Conservation (phyloP, 2,329 filamentous ascomycete species). For the Nigrospora oryzae region DNA sequence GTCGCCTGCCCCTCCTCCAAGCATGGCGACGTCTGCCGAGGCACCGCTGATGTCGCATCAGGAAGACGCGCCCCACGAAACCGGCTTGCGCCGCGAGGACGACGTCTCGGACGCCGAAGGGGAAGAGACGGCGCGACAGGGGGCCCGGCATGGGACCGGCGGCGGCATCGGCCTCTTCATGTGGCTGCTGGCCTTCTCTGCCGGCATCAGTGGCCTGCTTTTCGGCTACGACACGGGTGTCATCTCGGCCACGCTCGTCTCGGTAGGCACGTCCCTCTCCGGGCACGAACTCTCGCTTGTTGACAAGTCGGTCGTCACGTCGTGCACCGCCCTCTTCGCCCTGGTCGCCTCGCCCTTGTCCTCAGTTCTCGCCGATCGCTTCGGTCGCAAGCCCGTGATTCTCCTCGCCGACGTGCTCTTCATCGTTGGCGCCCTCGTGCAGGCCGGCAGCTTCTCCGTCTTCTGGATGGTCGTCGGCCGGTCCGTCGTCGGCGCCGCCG, state of each 20-base stretch:
- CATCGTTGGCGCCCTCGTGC: slow-evolving; percentile 55
- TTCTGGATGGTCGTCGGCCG: slow-evolving; percentile 58
- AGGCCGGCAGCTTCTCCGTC: slow-evolving; percentile 52
- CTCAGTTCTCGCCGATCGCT: slow-evolving; percentile 52
- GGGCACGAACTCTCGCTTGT: slow-evolving; percentile 47
- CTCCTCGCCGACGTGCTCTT: slow-evolving; percentile 60
- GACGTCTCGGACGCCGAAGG: slow-evolving; percentile 4
- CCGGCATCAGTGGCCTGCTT: slow-evolving; percentile 57
- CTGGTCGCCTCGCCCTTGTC: slow-evolving; percentile 55
- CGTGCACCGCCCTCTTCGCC: slow-evolving; percentile 59
- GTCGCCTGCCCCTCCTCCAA: background rate
- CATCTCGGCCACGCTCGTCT: slow-evolving; percentile 60
- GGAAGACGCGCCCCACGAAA: slow-evolving; percentile 10
- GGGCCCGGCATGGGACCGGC: background rate
- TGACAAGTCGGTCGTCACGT: slow-evolving; percentile 64
- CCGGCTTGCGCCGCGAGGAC: background rate
- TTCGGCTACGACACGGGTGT: slow-evolving; percentile 66
- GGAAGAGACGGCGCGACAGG: background rate
- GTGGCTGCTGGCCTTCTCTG: slow-evolving; percentile 54
- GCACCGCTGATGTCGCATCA: slow-evolving; percentile 13
- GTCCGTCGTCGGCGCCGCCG: slow-evolving; percentile 61
- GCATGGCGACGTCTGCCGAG: slow-evolving; percentile 11
- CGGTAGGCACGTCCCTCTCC: slow-evolving; percentile 51
- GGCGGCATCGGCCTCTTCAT: slow-evolving; percentile 37
- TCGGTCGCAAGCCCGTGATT: slow-evolving; percentile 55